These are phyloP conservation scores for Phialophora expanda DNA, from an alignment of 2,329 filamentous ascomycete genomes.

Conservation along the genomic window DNA sequence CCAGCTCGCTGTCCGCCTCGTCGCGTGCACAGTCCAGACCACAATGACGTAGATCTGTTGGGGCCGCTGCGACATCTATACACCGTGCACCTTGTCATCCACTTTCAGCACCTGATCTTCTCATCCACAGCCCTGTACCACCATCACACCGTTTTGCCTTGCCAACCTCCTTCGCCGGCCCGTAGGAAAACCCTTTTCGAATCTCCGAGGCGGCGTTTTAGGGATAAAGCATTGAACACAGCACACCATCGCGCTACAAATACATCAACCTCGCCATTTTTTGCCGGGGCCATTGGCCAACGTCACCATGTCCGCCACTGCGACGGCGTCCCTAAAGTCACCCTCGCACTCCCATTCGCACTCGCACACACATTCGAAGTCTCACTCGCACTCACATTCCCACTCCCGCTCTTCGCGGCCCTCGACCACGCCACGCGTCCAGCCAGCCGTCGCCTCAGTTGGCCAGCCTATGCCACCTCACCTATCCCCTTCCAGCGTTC, in stretches of 20 bases:
- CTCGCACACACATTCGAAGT: conserved; percentile 37
- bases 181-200: not conserved
- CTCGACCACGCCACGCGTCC: conserved; percentile 59
- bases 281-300: conserved; percentile 14
- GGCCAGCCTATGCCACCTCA: conserved; percentile 62
- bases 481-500: conserved; percentile 48
- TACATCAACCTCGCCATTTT: conserved; percentile 21
- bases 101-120: conserved; percentile 9
- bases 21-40: conserved; percentile 34
- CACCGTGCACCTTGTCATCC: conserved; percentile 8
- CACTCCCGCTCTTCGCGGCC: conserved; percentile 40
- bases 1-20: conserved; percentile 20
- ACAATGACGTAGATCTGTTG: conserved; percentile 31
- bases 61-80: conserved; percentile 8
- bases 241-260: conserved; percentile 18
- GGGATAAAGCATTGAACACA: conserved; percentile 19
- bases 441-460: conserved; percentile 59
- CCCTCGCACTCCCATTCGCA: conserved; percentile 36
- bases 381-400: conserved; percentile 37
- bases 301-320: conserved; percentile 40
- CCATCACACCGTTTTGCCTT: not conserved
- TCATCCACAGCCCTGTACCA: not conserved
- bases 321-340: conserved; percentile 39
- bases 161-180: not conserved
- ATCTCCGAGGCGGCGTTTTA: not conserved